Conservation (phyloP, 106 monocot species). For the Xerophyta viscosa region DNA sequence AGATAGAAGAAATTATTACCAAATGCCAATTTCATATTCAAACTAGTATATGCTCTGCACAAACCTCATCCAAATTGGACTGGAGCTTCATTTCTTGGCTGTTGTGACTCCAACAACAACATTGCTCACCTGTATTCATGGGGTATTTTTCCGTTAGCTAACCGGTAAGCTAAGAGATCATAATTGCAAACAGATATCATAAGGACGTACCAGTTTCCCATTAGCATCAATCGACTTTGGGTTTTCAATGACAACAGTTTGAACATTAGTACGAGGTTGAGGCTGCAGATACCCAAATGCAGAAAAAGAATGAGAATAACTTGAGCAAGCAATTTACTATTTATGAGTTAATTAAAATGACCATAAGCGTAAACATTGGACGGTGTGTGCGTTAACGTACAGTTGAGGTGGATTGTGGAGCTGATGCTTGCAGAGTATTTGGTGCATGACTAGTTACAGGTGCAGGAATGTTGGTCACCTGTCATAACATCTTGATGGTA, state of each 20-base stretch:
- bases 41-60: neutral
- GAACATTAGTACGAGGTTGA: constrained; percentile 17
- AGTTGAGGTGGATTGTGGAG: constrained; percentile 26
- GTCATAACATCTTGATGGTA: neutral
- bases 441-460: no score
- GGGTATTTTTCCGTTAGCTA: neutral
- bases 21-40: no score
- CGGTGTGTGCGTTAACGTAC: no score
- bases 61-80: neutral
- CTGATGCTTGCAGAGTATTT: constrained; percentile 17
- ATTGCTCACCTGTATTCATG: constrained; percentile 49
- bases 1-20: no score
- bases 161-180: no score
- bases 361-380: no score
- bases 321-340: no score
- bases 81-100: constrained; percentile 31
- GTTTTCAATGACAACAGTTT: constrained; percentile 67
- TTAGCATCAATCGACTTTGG: constrained; percentile 59
- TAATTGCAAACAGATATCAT: no score
- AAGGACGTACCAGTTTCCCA: constrained; percentile 52
- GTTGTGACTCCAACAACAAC: constrained; percentile 67
- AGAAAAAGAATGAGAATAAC: neutral
- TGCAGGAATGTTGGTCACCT: constrained; percentile 20
- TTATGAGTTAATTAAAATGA: no score
- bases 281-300: neutral